Conservation (phyloP, 2,329 filamentous ascomycete species). For the Aspergillus fructus region DNA sequence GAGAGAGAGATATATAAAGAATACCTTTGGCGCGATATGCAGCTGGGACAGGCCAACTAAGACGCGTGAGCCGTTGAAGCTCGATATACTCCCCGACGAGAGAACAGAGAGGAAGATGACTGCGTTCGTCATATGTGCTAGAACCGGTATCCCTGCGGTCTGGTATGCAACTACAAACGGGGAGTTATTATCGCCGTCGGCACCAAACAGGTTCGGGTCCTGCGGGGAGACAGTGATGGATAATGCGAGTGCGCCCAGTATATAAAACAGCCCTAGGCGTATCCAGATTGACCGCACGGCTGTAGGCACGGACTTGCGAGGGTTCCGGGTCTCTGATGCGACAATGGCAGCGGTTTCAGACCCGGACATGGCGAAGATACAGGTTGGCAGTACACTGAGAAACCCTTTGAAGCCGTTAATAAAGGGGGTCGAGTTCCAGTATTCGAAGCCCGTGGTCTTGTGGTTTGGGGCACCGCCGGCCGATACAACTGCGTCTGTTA, state of each 20-base stretch:
- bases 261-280: conserved; percentile 47
- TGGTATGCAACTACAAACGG: conserved; percentile 48
- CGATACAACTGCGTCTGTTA: conserved; percentile 36
- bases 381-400: conserved; percentile 35
- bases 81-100: conserved; percentile 45
- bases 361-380: conserved; percentile 42
- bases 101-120: conserved; percentile 50
- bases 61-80: conserved; percentile 45
- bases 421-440: conserved; percentile 46
- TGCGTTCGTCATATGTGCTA: conserved; percentile 51
- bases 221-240: conserved; percentile 44
- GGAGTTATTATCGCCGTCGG: conserved; percentile 41
- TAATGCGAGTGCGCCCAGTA: conserved; percentile 46
- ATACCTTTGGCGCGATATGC: conserved; percentile 41
- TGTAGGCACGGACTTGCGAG: conserved; percentile 42
- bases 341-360: conserved; percentile 46
- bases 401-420: conserved; percentile 48
- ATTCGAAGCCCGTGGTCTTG: conserved; percentile 44
- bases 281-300: conserved; percentile 49
- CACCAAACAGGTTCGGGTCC: conserved; percentile 43
- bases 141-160: conserved; percentile 37
- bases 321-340: conserved; percentile 46
- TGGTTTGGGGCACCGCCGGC: conserved; percentile 44
- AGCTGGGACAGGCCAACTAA: conserved; percentile 46
- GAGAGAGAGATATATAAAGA: too few species aligned